Conservation (phyloP, 352 stramenopile species). For the Pseudoperonospora humuli region DNA sequence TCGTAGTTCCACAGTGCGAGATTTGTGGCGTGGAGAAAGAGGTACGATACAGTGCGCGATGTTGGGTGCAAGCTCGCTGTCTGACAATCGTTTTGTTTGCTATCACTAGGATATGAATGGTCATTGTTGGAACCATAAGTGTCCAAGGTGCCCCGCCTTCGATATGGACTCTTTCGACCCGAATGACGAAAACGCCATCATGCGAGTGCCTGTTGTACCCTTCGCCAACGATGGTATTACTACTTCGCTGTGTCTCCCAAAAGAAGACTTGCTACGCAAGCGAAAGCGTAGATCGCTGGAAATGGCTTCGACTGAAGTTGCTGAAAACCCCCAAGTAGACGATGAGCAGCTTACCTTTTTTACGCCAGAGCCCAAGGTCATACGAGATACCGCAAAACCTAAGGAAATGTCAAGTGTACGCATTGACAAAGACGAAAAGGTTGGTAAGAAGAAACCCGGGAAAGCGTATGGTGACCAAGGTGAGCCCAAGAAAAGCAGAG, state of each 20-base stretch:
- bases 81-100: conserved; percentile 3
- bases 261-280: conserved; percentile 41
- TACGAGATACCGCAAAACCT: conserved; percentile 26
- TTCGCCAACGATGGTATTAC: conserved; percentile 50
- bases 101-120: conserved; percentile 41
- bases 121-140: conserved; percentile 71
- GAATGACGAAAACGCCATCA: conserved; percentile 31
- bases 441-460: conserved; percentile 25
- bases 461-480: conserved; percentile 6
- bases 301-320: neutral
- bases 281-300: conserved; percentile 37
- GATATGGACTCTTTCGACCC: conserved; percentile 49
- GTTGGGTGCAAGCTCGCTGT: neutral
- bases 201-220: conserved; percentile 45
- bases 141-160: conserved; percentile 60
- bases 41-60: conserved; percentile 22
- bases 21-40: conserved; percentile 83
- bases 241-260: conserved; percentile 32
- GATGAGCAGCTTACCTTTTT: conserved; percentile 4
- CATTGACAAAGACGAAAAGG: conserved; percentile 29
- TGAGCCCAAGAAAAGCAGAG: conserved; percentile 13
- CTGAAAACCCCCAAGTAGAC: conserved; percentile 3
- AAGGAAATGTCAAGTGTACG: conserved; percentile 19
- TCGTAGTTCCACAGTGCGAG: conserved; percentile 65
- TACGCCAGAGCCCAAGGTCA: conserved; percentile 27